phyloP scores from a whole-genome alignment of 495 filamentous ascomycete species.

The Talaromyces borbonicus region DNA sequence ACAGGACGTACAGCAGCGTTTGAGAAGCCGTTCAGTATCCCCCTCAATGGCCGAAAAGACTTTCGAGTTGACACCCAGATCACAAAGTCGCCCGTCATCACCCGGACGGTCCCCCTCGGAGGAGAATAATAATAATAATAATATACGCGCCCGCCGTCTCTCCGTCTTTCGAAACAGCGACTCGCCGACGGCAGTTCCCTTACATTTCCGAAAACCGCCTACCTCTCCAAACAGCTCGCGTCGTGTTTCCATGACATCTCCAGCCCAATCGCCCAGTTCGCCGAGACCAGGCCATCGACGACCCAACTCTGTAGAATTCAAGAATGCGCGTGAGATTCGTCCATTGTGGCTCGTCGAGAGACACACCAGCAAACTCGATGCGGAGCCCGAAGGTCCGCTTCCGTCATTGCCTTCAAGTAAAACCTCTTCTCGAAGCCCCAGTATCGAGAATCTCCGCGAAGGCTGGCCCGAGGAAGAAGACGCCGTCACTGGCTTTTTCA shows the following conservation, averaged over 20 bases:
- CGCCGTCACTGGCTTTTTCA: conserved; percentile 14
- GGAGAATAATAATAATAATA: conserved; percentile 9
- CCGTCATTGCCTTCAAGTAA: conserved; percentile 44
- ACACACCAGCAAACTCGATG: conserved; percentile 31
- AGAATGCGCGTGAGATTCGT: conserved; percentile 35
- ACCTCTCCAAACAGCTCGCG: conserved; percentile 28
- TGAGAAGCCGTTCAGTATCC: conserved; percentile 29
- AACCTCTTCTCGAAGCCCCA: conserved; percentile 33
- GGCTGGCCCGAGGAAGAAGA: conserved; percentile 17
- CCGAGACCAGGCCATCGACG: conserved; percentile 29
- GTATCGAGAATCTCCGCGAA: conserved; percentile 30
- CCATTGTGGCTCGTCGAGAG: conserved; percentile 42
- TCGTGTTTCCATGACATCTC: conserved; percentile 23
- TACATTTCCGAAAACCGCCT: conserved; percentile 40
- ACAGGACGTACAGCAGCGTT: conserved; percentile 16
- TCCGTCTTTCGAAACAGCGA: conserved; percentile 20
- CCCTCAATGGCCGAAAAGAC: conserved; percentile 23
- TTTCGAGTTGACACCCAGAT: conserved; percentile 23
- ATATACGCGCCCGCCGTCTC: conserved; percentile 17
- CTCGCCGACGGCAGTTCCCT: conserved; percentile 35
- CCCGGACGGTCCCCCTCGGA: too few relatives aligned
- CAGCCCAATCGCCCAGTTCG: conserved; percentile 18
- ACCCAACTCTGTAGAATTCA: conserved; percentile 38
- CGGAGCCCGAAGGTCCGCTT: conserved; percentile 25
- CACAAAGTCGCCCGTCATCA: conserved; percentile 29